A percentile compares a stretch with the other conserved stretches of the same genome.
These are phyloP conservation scores for Ascochyta koolunga DNA, from an alignment of 2,329 filamentous ascomycete genomes.

Conservation along the genomic window DNA sequence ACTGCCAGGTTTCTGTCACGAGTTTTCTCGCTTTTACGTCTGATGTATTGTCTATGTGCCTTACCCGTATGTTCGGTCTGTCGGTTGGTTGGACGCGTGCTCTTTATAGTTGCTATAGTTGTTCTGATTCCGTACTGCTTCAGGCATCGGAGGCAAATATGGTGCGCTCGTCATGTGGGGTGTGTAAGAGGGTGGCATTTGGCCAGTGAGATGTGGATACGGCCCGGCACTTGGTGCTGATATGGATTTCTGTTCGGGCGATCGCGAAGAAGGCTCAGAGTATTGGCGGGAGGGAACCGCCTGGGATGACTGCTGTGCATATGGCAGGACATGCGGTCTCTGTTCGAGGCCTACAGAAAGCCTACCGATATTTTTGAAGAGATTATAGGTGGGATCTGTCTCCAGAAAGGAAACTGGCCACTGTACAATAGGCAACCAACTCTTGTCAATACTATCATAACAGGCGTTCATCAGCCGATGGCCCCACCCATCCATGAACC, in stretches of 20 bases:
- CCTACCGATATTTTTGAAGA: slow-evolving; percentile 1
- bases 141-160: slow-evolving; percentile 3
- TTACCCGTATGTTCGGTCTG: neutral
- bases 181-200: slow-evolving; percentile 5
- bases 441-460: slow-evolving; percentile 28
- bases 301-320: slow-evolving; percentile 5
- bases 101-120: neutral
- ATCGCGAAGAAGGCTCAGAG: neutral
- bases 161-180: slow-evolving; percentile 3
- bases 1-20: neutral
- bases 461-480: slow-evolving; percentile 34
- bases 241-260: neutral
- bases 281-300: slow-evolving; percentile 10
- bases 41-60: neutral
- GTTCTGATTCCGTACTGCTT: neutral
- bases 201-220: slow-evolving; percentile 3
- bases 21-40: neutral
- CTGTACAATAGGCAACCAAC: slow-evolving; percentile 31
- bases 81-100: neutral
- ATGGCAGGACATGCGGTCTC: neutral
- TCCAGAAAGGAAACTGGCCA: slow-evolving; percentile 36
- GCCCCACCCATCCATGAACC: slow-evolving; percentile 49
- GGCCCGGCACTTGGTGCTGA: neutral
- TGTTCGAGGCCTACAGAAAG: neutral
- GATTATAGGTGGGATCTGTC: slow-evolving; percentile 11